A percentile compares a stretch with the other conserved stretches of the same genome.
Evolutionary conservation across 768 basidiomycete genomes (phyloP).

Genomic region (Amanita phalloides): DNA sequence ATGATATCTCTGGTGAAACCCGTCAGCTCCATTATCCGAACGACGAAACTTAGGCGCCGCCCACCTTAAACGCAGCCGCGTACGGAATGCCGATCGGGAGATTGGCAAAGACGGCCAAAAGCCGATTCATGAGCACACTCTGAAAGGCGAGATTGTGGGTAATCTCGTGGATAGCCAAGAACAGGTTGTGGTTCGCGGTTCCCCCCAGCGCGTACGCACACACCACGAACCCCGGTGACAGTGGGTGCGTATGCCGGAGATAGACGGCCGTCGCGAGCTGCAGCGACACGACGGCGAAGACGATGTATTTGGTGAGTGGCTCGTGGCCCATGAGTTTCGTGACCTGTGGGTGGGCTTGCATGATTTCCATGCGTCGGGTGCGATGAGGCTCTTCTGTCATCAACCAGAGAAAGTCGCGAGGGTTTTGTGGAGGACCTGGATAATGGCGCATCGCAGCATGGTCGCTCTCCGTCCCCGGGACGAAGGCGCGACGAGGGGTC

Average conservation of each 20-base stretch:
- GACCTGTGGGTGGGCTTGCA: slow-evolving; percentile 94
- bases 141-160: slow-evolving; percentile 95
- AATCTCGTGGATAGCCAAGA: slow-evolving; percentile 97
- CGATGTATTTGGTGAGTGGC: slow-evolving; percentile 83
- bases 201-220: slow-evolving; percentile 84
- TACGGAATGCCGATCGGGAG: slow-evolving; percentile 93
- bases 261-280: slow-evolving; percentile 58
- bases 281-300: slow-evolving; percentile 68
- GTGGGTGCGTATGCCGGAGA: slow-evolving; percentile 58
- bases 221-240: slow-evolving; percentile 63
- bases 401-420: slow-evolving; percentile 87
- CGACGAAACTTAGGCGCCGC: neutral
- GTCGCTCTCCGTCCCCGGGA: slow-evolving; percentile 1
- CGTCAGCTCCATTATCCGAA: neutral
- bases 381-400: slow-evolving; percentile 99
- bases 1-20: slow-evolving; percentile 61
- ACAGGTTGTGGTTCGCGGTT: slow-evolving; percentile 95
- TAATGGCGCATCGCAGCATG: slow-evolving; percentile 23
- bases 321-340: slow-evolving; percentile 96
- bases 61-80: slow-evolving; percentile 88
- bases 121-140: slow-evolving; percentile 72
- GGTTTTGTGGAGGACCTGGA: slow-evolving; percentile 56
- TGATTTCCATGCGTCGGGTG: slow-evolving; percentile 73
- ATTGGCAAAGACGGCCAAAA: slow-evolving; percentile 86
- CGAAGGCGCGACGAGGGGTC: slow-evolving; percentile 38